Conservation (phyloP, 768 basidiomycete species). For the Pisolithus orientalis region DNA sequence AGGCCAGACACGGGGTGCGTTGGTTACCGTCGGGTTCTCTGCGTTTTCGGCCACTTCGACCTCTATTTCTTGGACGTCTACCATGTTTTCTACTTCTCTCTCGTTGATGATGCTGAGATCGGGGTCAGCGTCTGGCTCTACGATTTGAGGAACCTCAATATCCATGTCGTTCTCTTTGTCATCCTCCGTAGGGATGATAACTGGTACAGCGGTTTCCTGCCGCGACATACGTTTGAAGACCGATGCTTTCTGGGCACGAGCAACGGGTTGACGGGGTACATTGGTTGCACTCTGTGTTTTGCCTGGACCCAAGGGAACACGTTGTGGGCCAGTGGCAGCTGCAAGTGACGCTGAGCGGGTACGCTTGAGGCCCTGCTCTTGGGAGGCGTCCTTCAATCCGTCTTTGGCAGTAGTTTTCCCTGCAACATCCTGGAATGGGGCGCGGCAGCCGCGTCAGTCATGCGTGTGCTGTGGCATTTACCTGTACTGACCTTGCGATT, state of each 20-base stretch:
- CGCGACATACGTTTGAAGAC: constrained; percentile 37
- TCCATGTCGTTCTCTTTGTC: constrained; percentile 60
- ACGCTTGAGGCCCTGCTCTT: constrained; percentile 48
- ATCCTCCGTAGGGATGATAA: constrained; percentile 37
- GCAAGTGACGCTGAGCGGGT: constrained; percentile 64
- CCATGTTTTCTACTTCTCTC: constrained; percentile 60
- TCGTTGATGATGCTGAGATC: constrained; percentile 41
- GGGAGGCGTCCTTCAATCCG: constrained; percentile 41
- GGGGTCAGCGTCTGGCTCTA: constrained; percentile 32
- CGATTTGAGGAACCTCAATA: constrained; percentile 34
- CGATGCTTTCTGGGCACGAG: constrained; percentile 24
- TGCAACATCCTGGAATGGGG: constrained; percentile 23
- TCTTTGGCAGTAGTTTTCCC: constrained; percentile 52
- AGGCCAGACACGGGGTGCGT: constrained; percentile 62
- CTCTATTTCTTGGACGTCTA: constrained; percentile 38
- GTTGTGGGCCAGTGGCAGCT: constrained; percentile 55
- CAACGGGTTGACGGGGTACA: constrained; percentile 28
- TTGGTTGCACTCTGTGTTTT: constrained; percentile 41
- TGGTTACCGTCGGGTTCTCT: constrained; percentile 27
- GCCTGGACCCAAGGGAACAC: constrained; percentile 61
- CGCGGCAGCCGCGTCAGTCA: constrained; percentile 1
- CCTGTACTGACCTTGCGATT: constrained; percentile 60
- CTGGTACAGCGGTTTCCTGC: constrained; percentile 37
- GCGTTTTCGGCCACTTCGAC: constrained; percentile 39
- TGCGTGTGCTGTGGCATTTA: not conserved